phyloP scores from a whole-genome alignment of 768 basidiomycete genomes.

The Macrolepiota fuliginosa region DNA sequence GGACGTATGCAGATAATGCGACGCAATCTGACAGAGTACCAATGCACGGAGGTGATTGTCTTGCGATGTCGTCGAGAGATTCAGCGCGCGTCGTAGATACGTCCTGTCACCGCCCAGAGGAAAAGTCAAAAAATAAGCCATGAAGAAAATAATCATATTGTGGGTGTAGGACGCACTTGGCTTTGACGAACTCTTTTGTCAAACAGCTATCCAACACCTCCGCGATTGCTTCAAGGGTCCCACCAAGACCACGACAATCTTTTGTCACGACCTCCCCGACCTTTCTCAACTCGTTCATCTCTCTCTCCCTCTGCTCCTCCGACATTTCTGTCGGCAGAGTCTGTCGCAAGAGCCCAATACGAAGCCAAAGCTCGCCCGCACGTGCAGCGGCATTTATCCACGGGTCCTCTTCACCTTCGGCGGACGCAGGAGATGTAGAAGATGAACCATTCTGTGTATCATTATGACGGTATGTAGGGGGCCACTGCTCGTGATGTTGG shows the following conservation, averaged over 20 bases:
- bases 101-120: slow-evolving; percentile 34
- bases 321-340: background rate
- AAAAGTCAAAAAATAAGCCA: slow-evolving; percentile 10
- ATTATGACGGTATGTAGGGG: background rate
- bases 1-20: slow-evolving; percentile 72
- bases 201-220: slow-evolving; percentile 53
- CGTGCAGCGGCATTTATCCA: slow-evolving; percentile 32
- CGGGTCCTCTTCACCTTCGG: slow-evolving; percentile 28
- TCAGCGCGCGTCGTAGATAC: slow-evolving; percentile 58
- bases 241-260: slow-evolving; percentile 50
- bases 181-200: slow-evolving; percentile 51
- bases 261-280: slow-evolving; percentile 35
- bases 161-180: slow-evolving; percentile 47
- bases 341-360: slow-evolving; percentile 24
- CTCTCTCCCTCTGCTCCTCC: slow-evolving; percentile 11
- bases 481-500: background rate
- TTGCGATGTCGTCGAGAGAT: slow-evolving; percentile 51
- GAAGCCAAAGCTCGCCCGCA: slow-evolving; percentile 33
- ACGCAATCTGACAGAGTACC: slow-evolving; percentile 62
- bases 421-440: slow-evolving; percentile 5
- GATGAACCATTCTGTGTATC: background rate
- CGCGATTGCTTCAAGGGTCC: slow-evolving; percentile 53
- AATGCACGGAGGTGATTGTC: slow-evolving; percentile 77
- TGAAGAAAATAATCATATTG: background rate
- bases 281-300: slow-evolving; percentile 25